Base-by-base conservation (phyloP, 1,284 basidiomycete species). In the Clitocybe nebularis region DNA sequence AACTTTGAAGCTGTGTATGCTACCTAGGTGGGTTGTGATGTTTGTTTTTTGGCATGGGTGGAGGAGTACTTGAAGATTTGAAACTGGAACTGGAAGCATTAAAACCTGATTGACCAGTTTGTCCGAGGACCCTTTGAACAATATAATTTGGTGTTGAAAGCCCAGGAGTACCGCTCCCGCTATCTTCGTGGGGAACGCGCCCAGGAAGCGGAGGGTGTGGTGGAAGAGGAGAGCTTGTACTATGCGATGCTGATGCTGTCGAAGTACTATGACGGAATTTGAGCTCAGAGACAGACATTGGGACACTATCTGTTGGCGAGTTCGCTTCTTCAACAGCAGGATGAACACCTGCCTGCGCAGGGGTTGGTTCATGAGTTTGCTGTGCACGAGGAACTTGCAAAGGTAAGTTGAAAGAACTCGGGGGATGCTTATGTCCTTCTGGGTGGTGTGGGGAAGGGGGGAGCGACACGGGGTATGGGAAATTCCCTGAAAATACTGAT, bases 221-320 rank as follows among this genome's bases (percentile, higher is more conserved):
- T 13, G 69, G 69, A 20, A 73, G 67, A 41, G 61, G 63, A 14
- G 69, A 66, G 24, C 59, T 58, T 28, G 51, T 56, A 17, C 71
- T 69, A 1, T 54, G 54, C 10, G 66, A 61, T 7, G 43, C 51
- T 5, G 45, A 49, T n/a, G 54, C 67, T 10, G 78, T 75, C 1
- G 74, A 70, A 39, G 61, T 62, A 45, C 68, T 72, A 46, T 77
- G 71, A 36, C 77, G 67, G 64, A 82, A 83, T 50, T 79, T 69
- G 39, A 82, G 71, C 29, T 84, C 82, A 1, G 80, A 81, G 26
- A 82, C 72, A n/a, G 83, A 79, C 51, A 79, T 66, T 0, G 82
- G 81, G 40, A 84, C 64, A 40, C 81, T 84, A 37, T 84, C 80
- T 0, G 80, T 79, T 14, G 81, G 82, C 7, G 83, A 83, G 37